Conservation (phyloP, 1,284 basidiomycete species). For the Microbotryum scabiosae region DNA sequence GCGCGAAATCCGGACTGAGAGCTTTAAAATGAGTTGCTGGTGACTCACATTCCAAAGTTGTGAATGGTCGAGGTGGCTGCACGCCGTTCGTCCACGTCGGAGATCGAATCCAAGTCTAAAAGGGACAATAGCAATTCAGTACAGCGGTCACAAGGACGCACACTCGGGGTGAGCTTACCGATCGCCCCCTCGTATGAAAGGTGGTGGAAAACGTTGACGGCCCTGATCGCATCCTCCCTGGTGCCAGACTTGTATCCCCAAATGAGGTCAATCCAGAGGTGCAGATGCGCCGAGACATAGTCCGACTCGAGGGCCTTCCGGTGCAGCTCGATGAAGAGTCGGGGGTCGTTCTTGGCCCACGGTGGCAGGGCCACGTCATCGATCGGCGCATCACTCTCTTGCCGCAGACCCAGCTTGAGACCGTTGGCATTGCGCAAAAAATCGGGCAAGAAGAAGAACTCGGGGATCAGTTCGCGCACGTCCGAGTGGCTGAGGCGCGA, state of each 20-base stretch:
- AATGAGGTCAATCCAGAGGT: constrained; percentile 87
- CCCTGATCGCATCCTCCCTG: constrained; percentile 28
- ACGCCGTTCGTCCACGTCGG: constrained; percentile 76
- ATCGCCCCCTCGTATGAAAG: constrained; percentile 89
- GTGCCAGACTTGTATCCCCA: constrained; percentile 46
- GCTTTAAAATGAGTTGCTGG: constrained; percentile 22
- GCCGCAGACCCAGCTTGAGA: constrained; percentile 65
- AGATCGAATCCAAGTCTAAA: constrained; percentile 71
- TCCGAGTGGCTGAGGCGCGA: constrained; percentile 75
- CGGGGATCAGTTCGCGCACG: constrained; percentile 87
- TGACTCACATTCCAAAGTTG: constrained; percentile 51
- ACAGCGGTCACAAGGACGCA: neutral
- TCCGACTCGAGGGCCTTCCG: constrained; percentile 85
- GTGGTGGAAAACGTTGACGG: constrained; percentile 85
- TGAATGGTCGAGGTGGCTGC: constrained; percentile 92
- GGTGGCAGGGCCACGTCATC: constrained; percentile 82
- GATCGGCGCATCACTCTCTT: constrained; percentile 70
- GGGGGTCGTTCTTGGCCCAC: constrained; percentile 79
- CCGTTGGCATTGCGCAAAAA: constrained; percentile 47
- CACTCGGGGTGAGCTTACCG: constrained; percentile 44
- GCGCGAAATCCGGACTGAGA: constrained; percentile 10
- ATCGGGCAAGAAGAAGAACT: constrained; percentile 60
- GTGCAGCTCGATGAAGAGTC: constrained; percentile 74
- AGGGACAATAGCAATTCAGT: neutral
- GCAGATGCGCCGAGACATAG: constrained; percentile 74